Evolutionary conservation across 176 grass and related monocot species (phyloP), one percentile per base, ranked within the genome.

Genomic region (Oryza rufipogon): DNA sequence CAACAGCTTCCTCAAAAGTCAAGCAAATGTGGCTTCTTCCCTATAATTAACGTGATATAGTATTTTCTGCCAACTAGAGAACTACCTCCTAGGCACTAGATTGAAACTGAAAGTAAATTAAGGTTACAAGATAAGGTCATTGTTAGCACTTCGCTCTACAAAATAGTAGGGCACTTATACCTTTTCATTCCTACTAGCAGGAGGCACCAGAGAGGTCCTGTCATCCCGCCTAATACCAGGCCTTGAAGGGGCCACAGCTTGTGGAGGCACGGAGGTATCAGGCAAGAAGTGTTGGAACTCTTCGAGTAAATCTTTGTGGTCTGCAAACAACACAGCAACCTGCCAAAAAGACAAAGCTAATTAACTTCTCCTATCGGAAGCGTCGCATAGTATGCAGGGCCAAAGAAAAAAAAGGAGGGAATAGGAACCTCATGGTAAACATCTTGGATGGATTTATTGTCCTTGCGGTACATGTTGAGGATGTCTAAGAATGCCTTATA

Each of bases 401-500:
- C 12, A 25, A 68, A 32, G 30, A 63, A 20, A 22, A 52, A 15
- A 0, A 70, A 49, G 39, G 28, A 60, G 4, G 38, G 75, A 77
- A 80, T 2, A 68, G 69, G 63, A 73, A 98, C 96, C 89, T 99
- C 96, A n/a, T 93, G 91, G 41, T 99, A 96, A 72, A 99, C 96
- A 16, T 99, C 96, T 74, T 99, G 96, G 70, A 99, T 99, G 63
- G 93, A 92, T 75, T 96, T 99, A 71, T 96, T 95, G 66, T 99
- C 96, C 88, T 93, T 99, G 82, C 96, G 87, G 45, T 99, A 99
- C 96, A 99, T 96, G 88, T 99, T 96, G 83, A 99, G 93, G 25
- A 99, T 96, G 87, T 99, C 96, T 76, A 99, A 83, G 80, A 99
- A 99, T 66, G 96, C 69, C 86, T 99, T 99, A 90, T 99, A 99